phyloP scores from a whole-genome alignment of 2,329 filamentous ascomycete species.

The Diplocarpon rosae region DNA sequence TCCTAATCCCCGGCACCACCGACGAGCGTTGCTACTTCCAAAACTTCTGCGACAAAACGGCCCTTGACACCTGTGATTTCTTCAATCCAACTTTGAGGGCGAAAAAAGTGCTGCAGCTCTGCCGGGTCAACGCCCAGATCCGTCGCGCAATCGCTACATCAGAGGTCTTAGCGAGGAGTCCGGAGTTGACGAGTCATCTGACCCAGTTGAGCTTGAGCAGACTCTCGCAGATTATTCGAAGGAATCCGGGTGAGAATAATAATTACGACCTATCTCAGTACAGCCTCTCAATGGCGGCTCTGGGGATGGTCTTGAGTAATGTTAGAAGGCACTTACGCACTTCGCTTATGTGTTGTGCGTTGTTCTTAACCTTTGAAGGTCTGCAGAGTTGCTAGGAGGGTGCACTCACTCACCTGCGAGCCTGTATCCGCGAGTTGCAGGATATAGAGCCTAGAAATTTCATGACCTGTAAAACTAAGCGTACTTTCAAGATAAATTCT shows the following conservation, averaged over 20 bases:
- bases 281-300: too few species aligned
- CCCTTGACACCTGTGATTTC: constrained; percentile 22
- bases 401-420: constrained; percentile 2
- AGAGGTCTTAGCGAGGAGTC: constrained; percentile 23
- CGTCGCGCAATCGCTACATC: constrained; percentile 24
- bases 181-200: constrained; percentile 25
- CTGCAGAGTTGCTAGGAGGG: too few species aligned
- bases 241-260: too few species aligned
- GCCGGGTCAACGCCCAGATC: constrained; percentile 24
- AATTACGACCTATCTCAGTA: too few species aligned
- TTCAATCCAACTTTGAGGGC: constrained; percentile 27
- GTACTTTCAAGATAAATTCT: too few species aligned
- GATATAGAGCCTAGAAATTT: too few species aligned
- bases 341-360: too few species aligned
- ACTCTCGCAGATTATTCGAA: constrained; percentile 26
- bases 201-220: constrained; percentile 24
- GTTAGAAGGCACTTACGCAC: too few species aligned
- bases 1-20: constrained; percentile 21
- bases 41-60: constrained; percentile 26
- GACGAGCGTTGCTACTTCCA: constrained; percentile 26
- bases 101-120: constrained; percentile 26
- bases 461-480: background rate
- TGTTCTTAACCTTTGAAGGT: too few species aligned
- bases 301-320: too few species aligned
- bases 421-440: too few species aligned